phyloP scores from a whole-genome alignment of 2,329 filamentous ascomycete genomes.

The Madurella fahalii region DNA sequence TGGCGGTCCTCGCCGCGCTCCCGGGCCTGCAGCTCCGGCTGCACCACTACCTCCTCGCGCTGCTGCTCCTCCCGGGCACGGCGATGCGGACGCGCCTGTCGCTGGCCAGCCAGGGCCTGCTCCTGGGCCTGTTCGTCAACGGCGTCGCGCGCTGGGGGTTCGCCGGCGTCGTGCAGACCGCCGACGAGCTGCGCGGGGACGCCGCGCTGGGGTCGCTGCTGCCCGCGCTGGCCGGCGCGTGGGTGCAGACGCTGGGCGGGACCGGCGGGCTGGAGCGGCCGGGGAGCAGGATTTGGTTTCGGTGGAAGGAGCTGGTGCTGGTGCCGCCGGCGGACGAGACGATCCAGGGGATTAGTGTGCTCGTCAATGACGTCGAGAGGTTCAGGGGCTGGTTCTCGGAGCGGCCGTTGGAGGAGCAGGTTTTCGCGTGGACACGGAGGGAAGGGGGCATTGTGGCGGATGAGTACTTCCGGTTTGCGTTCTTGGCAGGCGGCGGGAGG shows the following conservation, averaged over 20 bases:
- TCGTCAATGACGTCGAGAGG: slow-evolving; percentile 31
- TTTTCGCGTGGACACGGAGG: slow-evolving; percentile 25
- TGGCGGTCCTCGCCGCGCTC: slow-evolving; percentile 48
- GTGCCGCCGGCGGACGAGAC: neutral
- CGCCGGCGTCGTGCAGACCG: slow-evolving; percentile 66
- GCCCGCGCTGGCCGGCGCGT: slow-evolving; percentile 35
- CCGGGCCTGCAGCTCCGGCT: slow-evolving; percentile 65
- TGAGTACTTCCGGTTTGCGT: slow-evolving; percentile 31
- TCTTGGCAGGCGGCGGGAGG: slow-evolving; percentile 23
- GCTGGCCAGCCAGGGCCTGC: slow-evolving; percentile 66
- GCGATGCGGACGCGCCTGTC: slow-evolving; percentile 65
- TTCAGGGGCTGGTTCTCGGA: slow-evolving; percentile 25
- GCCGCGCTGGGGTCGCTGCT: slow-evolving; percentile 43
- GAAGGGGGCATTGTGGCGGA: slow-evolving; percentile 6
- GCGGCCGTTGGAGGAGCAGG: slow-evolving; percentile 17
- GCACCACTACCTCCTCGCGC: slow-evolving; percentile 71
- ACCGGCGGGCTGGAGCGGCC: neutral
- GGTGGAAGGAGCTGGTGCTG: slow-evolving; percentile 17
- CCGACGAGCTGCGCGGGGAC: slow-evolving; percentile 52
- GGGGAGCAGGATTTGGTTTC: slow-evolving; percentile 43
- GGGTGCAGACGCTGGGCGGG: slow-evolving; percentile 41
- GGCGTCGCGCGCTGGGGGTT: slow-evolving; percentile 76
- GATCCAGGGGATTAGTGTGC: slow-evolving; percentile 30
- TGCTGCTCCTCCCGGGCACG: slow-evolving; percentile 68
- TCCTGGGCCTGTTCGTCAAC: slow-evolving; percentile 72